Conservation (phyloP, 257 asterid species). For the Echites panduratus region DNA sequence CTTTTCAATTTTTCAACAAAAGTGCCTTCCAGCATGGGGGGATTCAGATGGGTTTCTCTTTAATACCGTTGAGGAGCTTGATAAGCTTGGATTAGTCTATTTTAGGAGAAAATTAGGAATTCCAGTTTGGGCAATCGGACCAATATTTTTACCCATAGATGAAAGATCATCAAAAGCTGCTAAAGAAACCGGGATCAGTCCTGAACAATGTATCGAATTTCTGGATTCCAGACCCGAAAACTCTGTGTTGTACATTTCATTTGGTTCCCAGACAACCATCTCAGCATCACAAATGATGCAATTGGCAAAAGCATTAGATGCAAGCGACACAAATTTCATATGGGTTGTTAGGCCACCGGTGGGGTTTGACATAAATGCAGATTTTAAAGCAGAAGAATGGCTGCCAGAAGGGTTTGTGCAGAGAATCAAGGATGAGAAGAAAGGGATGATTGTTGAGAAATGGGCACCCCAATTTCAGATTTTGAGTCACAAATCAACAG, state of each 20-base stretch:
- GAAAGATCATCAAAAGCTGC: conserved; percentile 16
- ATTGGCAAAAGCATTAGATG: conserved; percentile 50
- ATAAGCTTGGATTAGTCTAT: conserved; percentile 36
- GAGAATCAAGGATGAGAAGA: conserved; percentile 21
- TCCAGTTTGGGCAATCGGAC: conserved; percentile 47
- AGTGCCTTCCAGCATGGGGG: conserved; percentile 36
- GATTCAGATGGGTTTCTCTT: conserved; percentile 44
- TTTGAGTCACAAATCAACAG: conserved; percentile 37
- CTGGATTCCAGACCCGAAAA: conserved; percentile 26
- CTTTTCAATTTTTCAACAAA: conserved; percentile 28
- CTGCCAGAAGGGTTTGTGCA: conserved; percentile 50
- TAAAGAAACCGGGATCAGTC: conserved; percentile 17
- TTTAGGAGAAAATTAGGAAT: conserved; percentile 36
- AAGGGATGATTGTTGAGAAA: conserved; percentile 35
- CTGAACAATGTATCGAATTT: conserved; percentile 35
- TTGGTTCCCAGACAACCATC: conserved; percentile 47
- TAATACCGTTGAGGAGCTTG: conserved; percentile 52
- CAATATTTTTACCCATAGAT: conserved; percentile 28
- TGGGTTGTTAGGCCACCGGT: conserved; percentile 60
- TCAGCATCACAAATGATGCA: conserved; percentile 55
- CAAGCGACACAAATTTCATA: conserved; percentile 32
- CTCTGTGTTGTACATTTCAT: conserved; percentile 50
- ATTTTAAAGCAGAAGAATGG: conserved; percentile 50
- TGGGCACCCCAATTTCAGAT: conserved; percentile 64
- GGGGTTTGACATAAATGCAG: conserved; percentile 34